Base-by-base conservation (phyloP, 345 rosid genomes). In the Barbarea vulgaris region DNA sequence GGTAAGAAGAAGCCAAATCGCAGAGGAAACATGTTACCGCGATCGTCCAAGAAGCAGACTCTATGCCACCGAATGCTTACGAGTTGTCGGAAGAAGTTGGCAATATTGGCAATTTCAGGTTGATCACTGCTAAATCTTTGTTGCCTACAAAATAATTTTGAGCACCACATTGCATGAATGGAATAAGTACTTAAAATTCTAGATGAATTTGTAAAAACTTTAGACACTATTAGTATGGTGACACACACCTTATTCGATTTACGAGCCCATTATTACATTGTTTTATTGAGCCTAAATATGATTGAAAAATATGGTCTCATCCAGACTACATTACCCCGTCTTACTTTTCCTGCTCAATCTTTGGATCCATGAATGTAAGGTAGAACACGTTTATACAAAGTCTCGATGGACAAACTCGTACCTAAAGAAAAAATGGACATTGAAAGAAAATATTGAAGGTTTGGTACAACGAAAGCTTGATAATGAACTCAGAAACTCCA, bases 321-420 rank as follows among this genome's bases (percentile, higher is more conserved):
- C 39, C 39, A 12, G 12, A n/a, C n/a, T n/a, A n/a, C n/a, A n/a
- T n/a, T n/a, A n/a, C n/a, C n/a, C n/a, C n/a, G n/a, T n/a, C 19
- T 36, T 24, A 64, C 64, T 24, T 51, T 57, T 2, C 27, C 55
- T 51, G 15, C 46, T 37, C 44, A n/a, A n/a, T 22, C 11, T 44
- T 57, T 36, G 65, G 19, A 63, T 46, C 53, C 52, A 50, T 27
- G 54, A 63, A 48, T 71, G 76, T 71, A 70, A 77, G 64, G 61
- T 56, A 77, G 76, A 77, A 47, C 61, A 47, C 67, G 64, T 70
- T 76, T 55, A 61, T 56, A 70, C 67, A 46, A 11, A 7, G 67
- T 77, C 66, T 52, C 4, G 14, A 56, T 4, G 6, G n/a, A 11
- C 27, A 18, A 34, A 27, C 9, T 0, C 4, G 21, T 2, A 31